Base-by-base conservation (phyloP, 805 yeast genomes). In the Zygosaccharomyces kombuchaensis region DNA sequence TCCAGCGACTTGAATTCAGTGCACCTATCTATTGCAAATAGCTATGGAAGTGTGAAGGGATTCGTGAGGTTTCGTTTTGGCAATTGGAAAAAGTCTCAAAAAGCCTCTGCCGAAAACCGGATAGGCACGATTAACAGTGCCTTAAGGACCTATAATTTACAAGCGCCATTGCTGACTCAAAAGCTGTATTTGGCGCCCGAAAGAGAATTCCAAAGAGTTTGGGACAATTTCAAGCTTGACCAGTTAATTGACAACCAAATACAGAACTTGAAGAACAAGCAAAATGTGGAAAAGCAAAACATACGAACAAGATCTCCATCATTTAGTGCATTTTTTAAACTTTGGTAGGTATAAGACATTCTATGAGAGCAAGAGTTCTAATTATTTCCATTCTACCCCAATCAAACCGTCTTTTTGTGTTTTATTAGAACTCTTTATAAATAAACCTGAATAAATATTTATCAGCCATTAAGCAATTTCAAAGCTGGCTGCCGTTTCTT, bases 111-210 rank as follows among this genome's bases (percentile, higher is more conserved):
- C 30, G 60, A 63, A 0, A 50, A 65, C 1, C 63, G 69, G 37
- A 52, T 81, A 3, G 56, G 57, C 2, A 48, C 64, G 6, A 54
- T 80, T 36, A 81, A 81, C 55, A 75, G 70, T 48, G 66, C 68
- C 2, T 67, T 81, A 9, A 62, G 86, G 10, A 76, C 81, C 0
- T 81, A 81, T 54, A 81, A 81, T 52, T 53, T 81, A 12, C 85
- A 80, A 52, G 84, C 87, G 0, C 87, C 87, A 0, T 51, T 74
- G 39, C 66, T 81, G 0, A 78, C 85, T 0, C 80, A 82, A 41
- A 75, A 73, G 47, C 63, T 78, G n/a, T 81, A 81, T 51, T 56
- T 81, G 10, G 8, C 62, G 1, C 50, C 63, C 2, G 77, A 73
- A 4, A 65, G 60, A 13, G 86, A 81, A 56, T 53, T 78, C 12